phyloP scores from a whole-genome alignment of 2,329 filamentous ascomycete species.

The Didymella arachidicola region DNA sequence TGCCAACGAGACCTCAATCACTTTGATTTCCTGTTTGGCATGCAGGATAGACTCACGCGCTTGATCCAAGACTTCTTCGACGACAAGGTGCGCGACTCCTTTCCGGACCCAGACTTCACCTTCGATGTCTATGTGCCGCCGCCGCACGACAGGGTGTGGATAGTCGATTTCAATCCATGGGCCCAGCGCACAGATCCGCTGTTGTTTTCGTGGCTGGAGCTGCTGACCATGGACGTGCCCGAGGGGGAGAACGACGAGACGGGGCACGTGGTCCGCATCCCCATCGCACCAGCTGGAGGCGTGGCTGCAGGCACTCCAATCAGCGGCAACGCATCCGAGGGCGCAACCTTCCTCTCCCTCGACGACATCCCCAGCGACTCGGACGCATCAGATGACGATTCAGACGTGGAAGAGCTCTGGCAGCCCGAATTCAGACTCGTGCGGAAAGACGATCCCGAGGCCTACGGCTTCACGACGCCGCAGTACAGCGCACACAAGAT shows the following conservation, averaged over 20 bases:
- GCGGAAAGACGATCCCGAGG: slow-evolving; percentile 83
- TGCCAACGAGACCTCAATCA: slow-evolving; percentile 90
- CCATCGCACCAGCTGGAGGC: slow-evolving; percentile 8
- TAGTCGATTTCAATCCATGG: slow-evolving; percentile 97
- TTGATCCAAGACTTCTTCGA: slow-evolving; percentile 81
- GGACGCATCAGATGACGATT: slow-evolving; percentile 48
- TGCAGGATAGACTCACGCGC: slow-evolving; percentile 72
- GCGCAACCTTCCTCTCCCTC: slow-evolving; percentile 8
- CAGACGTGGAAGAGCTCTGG: slow-evolving; percentile 63
- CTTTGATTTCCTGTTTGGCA: slow-evolving; percentile 78
- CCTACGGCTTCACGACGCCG: slow-evolving; percentile 82
- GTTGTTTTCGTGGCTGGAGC: slow-evolving; percentile 87
- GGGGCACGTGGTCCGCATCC: slow-evolving; percentile 43
- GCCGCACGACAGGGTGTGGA: slow-evolving; percentile 76
- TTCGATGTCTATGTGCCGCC: slow-evolving; percentile 93
- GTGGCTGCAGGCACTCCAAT: neutral
- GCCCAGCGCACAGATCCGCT: slow-evolving; percentile 86
- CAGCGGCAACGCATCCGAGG: neutral
- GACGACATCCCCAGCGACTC: slow-evolving; percentile 15
- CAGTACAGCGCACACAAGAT: slow-evolving; percentile 96
- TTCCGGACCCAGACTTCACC: slow-evolving; percentile 82
- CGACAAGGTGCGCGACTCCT: slow-evolving; percentile 74
- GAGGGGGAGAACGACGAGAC: slow-evolving; percentile 9
- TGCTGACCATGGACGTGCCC: slow-evolving; percentile 74
- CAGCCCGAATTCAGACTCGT: slow-evolving; percentile 83